Base-by-base conservation (phyloP, 306 rosid genomes). In the Acacia confusa region DNA sequence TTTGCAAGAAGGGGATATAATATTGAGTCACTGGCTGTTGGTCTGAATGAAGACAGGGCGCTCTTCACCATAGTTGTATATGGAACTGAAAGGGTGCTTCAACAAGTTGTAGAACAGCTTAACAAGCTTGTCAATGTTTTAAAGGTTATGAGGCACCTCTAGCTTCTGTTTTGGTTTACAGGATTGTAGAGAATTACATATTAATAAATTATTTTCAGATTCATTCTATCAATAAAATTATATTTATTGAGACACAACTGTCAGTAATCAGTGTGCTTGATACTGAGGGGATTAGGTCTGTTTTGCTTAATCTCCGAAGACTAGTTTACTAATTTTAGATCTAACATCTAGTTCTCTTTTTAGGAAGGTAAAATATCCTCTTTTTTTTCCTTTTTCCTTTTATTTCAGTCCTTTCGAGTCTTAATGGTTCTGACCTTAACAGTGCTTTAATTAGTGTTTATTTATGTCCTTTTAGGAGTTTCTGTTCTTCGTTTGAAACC, bases 11-110 rank as follows among this genome's bases (percentile, higher is more conserved):
- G 96, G 79, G 97, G 97, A 12, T 93, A 86, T 66, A 93, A 93
- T 87, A 91, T 93, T 27, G 97, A 91, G 77, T 93, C 97, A 3
- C 84, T 93, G 5, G 97, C 97, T 1, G 97, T 93, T 88, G 96
- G 97, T 27, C 90, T 93, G 14, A 93, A 91, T 50, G 85, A 80
- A 68, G 97, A 93, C 79, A 91, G 32, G 71, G 97, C 97, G 10
- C 94, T 93, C 71, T 93, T 93, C 85, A 86, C 96, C 41, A 82
- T 93, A 15, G 96, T 93, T 70, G 96, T 91, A 17, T 91, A 84
- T 20, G 97, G 97, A 24, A 91, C 92, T 68, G 85, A 90, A 25
- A 87, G 6, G 36, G 92, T 88, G 36, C 71, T 93, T 19, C 90
- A 75, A 6, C 97, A 91, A 85, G 97, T 93, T 22, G 71, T 87